Base-by-base conservation (phyloP, 495 filamentous ascomycete genomes). In the Tuber melanosporum region DNA sequence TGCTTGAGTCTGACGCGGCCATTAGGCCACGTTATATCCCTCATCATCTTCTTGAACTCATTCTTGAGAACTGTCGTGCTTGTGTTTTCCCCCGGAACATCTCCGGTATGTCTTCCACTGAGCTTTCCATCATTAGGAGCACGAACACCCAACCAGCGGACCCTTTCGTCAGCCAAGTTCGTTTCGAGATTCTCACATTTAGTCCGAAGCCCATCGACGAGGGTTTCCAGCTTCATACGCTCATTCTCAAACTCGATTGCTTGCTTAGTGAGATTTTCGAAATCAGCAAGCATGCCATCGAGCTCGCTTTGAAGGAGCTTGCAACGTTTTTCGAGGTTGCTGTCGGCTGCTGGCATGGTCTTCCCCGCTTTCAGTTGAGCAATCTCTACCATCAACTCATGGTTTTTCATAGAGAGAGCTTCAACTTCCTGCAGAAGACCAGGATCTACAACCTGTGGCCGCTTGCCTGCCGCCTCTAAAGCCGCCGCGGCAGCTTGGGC, bases 1-100 rank as follows among this genome's bases (percentile, higher is more conserved):
- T n/a, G n/a, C n/a, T n/a, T n/a, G n/a, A n/a, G n/a, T n/a, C n/a
- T n/a, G n/a, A n/a, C n/a, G n/a, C n/a, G n/a, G n/a, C n/a, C n/a
- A n/a, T n/a, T n/a, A n/a, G n/a, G n/a, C n/a, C n/a, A n/a, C n/a
- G n/a, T n/a, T n/a, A n/a, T 92, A 79, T 94, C 92, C 73, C 91
- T 87, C 92, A 94, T 95, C 92, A 95, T 94, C 86, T 93, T 94
- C 87, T 92, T 92, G 83, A 95, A 95, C 83, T 95, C 92, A 73
- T 90, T 92, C 85, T 91, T 91, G 73, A 95, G 84, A 26, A 93
- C 90, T 86, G 88, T 89, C 3, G 90, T 93, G 79, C 90, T 92
- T 4, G 90, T 94, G 15, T 86, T 89, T 80, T 90, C 89, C 49
- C 78, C 84, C 4, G 57, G 57, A 19, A 66, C 32, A 49, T 80